A percentile compares a stretch with the other conserved stretches of the same genome.
Evolutionary conservation across 2,329 filamentous ascomycete species (phyloP).

Genomic region (Trichoderma aggressivum): DNA sequence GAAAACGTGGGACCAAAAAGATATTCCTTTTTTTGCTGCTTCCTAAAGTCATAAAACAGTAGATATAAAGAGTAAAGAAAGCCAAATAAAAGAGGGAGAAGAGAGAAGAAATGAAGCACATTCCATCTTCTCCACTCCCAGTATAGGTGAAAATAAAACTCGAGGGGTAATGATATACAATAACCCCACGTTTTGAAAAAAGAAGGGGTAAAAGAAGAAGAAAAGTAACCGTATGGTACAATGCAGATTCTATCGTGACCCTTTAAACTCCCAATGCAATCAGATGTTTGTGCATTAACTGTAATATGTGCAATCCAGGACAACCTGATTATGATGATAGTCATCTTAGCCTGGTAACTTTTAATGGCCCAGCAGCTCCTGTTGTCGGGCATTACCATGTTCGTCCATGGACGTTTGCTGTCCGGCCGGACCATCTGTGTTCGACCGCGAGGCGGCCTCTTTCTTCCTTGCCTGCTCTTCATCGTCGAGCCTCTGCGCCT

Average conservation of each 20-base stretch:
- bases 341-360: neutral
- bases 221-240: constrained; percentile 14
- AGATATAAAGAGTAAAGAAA: neutral
- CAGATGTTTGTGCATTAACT: constrained; percentile 12
- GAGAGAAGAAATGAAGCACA: neutral
- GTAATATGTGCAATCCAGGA: constrained; percentile 15
- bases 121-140: neutral
- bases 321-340: neutral
- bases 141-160: neutral
- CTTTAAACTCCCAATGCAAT: constrained; percentile 3
- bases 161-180: neutral
- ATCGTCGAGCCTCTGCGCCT: constrained; percentile 51
- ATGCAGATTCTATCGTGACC: constrained; percentile 17
- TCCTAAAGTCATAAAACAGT: neutral
- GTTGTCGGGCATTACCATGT: constrained; percentile 23
- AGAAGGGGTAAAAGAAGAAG: constrained; percentile 16
- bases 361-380: constrained; percentile 25
- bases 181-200: neutral
- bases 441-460: constrained; percentile 23
- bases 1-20: neutral
- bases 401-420: constrained; percentile 17
- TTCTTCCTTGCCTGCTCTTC: constrained; percentile 36
- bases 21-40: neutral
- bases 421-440: neutral
- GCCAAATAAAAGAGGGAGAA: neutral